Percentiles rank a stretch among this genome's conserved stretches.
These are phyloP conservation scores for Tolypocladium tundrense DNA, from an alignment of 2,329 filamentous ascomycete species.

Conservation along the genomic window DNA sequence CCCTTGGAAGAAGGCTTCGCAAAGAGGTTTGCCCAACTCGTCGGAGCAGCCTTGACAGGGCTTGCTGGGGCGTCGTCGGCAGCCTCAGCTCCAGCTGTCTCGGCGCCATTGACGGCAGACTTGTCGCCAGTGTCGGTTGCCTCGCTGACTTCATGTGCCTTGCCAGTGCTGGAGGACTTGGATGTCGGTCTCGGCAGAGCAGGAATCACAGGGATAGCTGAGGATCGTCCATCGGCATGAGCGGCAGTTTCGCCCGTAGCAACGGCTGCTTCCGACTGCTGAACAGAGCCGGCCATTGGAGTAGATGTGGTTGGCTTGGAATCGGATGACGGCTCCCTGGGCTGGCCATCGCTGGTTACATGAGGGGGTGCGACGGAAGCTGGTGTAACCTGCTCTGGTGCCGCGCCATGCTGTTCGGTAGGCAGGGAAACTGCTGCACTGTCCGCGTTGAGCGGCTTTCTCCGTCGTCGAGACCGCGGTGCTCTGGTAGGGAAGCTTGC, in stretches of 20 bases:
- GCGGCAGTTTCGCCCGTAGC: constrained; percentile 1
- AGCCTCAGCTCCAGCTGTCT: constrained; percentile 10
- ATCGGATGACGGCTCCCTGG: background rate
- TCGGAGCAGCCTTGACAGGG: constrained; percentile 19
- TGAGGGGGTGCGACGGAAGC: background rate
- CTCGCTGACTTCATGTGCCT: constrained; percentile 1
- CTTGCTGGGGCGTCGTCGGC: constrained; percentile 6
- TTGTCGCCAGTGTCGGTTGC: constrained; percentile 1
- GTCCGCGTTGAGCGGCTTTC: constrained; percentile 27
- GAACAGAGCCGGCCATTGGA: constrained; percentile 6
- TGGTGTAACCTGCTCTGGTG: constrained; percentile 12
- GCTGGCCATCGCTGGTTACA: background rate
- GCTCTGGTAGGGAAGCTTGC: constrained; percentile 35
- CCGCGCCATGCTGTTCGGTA: constrained; percentile 24
- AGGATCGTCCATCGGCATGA: constrained; percentile 22
- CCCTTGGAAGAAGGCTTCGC: constrained; percentile 15
- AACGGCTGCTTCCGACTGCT: constrained; percentile 8
- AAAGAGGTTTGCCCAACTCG: constrained; percentile 31
- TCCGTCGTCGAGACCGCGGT: constrained; percentile 28
- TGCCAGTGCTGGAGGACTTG: constrained; percentile 14
- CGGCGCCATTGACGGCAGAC: constrained; percentile 13
- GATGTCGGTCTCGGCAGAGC: constrained; percentile 29
- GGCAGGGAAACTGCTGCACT: constrained; percentile 32
- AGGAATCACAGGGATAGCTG: constrained; percentile 35
- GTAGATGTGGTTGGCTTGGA: constrained; percentile 1